These are phyloP conservation scores for Fusarium caatingaense DNA, from an alignment of 2,329 filamentous ascomycete species.

Conservation along the genomic window DNA sequence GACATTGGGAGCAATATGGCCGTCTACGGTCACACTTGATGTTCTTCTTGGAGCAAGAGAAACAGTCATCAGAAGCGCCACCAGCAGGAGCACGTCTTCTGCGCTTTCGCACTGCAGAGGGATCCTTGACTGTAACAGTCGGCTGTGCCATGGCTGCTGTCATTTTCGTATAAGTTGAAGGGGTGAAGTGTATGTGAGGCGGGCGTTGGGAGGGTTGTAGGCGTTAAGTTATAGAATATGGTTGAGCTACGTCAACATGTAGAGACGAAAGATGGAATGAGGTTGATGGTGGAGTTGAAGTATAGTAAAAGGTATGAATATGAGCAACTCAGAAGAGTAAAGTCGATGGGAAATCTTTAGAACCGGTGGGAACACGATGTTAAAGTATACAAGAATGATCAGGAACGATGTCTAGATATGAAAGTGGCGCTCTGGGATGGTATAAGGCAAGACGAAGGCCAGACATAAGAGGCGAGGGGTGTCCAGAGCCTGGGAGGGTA, in stretches of 20 bases:
- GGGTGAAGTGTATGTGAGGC: constrained; percentile 11
- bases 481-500: constrained; percentile 35
- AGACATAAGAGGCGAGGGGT: constrained; percentile 36
- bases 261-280: constrained; percentile 12
- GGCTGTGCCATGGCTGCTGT: constrained; percentile 61
- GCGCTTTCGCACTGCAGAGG: constrained; percentile 71
- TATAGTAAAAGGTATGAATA: constrained; percentile 10
- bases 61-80: constrained; percentile 94
- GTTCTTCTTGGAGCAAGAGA: constrained; percentile 86
- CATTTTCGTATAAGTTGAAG: constrained; percentile 52
- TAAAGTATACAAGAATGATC: constrained; percentile 35
- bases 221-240: constrained; percentile 6
- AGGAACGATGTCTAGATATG: constrained; percentile 37
- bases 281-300: constrained; percentile 14
- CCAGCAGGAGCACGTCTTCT: constrained; percentile 89
- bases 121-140: constrained; percentile 60
- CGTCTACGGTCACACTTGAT: constrained; percentile 90
- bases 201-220: constrained; percentile 19
- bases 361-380: constrained; percentile 22
- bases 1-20: constrained; percentile 94
- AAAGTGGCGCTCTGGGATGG: constrained; percentile 38
- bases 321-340: constrained; percentile 21
- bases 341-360: constrained; percentile 15
- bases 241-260: constrained; percentile 27
- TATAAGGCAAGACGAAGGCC: constrained; percentile 35